phyloP scores from a whole-genome alignment of 2,329 filamentous ascomycete genomes.

The Fusarium lyarnte region DNA sequence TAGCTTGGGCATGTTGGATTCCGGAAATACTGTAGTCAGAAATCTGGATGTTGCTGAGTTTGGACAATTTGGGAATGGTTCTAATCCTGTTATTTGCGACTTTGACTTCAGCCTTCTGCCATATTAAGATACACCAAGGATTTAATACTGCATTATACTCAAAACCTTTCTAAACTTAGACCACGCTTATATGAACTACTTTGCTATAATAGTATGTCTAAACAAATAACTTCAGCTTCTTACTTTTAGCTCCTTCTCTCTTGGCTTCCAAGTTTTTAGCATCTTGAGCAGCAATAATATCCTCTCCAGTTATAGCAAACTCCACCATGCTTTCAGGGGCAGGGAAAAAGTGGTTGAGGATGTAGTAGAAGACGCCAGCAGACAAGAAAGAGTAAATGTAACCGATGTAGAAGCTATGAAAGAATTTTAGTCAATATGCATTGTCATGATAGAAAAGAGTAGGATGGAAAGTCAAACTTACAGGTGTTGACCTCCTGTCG shows the following conservation, averaged over 20 bases:
- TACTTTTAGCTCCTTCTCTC: not conserved
- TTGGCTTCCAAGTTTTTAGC: not conserved
- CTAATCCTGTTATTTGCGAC: not conserved
- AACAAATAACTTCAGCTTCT: not conserved
- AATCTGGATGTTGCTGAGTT: not conserved
- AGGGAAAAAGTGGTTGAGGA: constrained; percentile 1
- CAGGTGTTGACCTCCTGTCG: not conserved
- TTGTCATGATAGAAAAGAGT: not conserved
- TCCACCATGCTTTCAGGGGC: not conserved
- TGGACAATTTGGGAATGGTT: not conserved
- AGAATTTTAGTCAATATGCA: not conserved
- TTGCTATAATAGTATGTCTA: not conserved
- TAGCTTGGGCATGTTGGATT: not conserved
- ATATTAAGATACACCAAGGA: too few species aligned
- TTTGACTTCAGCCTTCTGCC: not conserved
- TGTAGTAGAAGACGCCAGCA: not conserved
- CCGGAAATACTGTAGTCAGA: not conserved
- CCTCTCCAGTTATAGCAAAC: not conserved
- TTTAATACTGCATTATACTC: too few species aligned
- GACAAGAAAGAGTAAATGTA: not conserved
- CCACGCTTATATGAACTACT: not conserved
- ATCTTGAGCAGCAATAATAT: not conserved
- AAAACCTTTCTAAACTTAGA: too few species aligned
- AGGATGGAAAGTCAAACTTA: not conserved
- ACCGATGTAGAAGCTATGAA: not conserved